phyloP scores from a whole-genome alignment of 2,329 filamentous ascomycete genomes.

The Diaporthe eres region DNA sequence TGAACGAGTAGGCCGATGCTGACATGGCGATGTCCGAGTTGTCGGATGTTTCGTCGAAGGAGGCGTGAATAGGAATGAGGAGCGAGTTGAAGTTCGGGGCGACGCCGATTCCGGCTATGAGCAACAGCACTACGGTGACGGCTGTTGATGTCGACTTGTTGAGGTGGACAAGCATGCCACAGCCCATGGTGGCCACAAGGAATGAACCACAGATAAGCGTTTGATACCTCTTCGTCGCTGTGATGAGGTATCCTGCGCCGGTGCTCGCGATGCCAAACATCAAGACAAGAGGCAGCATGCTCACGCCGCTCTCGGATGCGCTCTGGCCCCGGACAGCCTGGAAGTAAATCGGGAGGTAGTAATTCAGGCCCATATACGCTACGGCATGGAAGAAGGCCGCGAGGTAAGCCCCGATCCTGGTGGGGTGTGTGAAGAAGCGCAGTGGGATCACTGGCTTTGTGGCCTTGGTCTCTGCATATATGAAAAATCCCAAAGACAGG shows the following conservation, averaged over 20 bases:
- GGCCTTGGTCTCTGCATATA: conserved; percentile 32
- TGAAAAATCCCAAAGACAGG: conserved; percentile 15
- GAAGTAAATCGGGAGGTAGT: conserved; percentile 51
- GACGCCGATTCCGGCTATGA: conserved; percentile 33
- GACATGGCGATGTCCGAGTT: conserved; percentile 37
- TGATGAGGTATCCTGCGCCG: conserved; percentile 33
- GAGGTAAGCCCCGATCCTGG: conserved; percentile 33
- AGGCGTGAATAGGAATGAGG: conserved; percentile 37
- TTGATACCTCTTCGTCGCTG: conserved; percentile 29
- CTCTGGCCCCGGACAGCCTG: conserved; percentile 50
- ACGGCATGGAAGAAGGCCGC: conserved; percentile 28
- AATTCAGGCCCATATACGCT: conserved; percentile 30
- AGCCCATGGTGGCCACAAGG: conserved; percentile 26
- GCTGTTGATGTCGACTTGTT: conserved; percentile 17
- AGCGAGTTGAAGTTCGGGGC: conserved; percentile 36
- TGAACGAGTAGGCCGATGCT: conserved; percentile 29
- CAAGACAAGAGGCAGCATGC: conserved; percentile 56
- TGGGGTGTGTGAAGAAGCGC: conserved; percentile 37
- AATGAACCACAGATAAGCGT: conserved; percentile 24
- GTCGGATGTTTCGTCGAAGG: conserved; percentile 31
- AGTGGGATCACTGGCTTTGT: conserved; percentile 36
- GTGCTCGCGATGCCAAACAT: conserved; percentile 69
- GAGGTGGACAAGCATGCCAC: conserved; percentile 19
- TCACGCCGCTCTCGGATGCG: conserved; percentile 51
- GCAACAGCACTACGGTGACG: conserved; percentile 20